Base-by-base conservation (phyloP, 768 basidiomycete genomes). In the Boletus fagicola region DNA sequence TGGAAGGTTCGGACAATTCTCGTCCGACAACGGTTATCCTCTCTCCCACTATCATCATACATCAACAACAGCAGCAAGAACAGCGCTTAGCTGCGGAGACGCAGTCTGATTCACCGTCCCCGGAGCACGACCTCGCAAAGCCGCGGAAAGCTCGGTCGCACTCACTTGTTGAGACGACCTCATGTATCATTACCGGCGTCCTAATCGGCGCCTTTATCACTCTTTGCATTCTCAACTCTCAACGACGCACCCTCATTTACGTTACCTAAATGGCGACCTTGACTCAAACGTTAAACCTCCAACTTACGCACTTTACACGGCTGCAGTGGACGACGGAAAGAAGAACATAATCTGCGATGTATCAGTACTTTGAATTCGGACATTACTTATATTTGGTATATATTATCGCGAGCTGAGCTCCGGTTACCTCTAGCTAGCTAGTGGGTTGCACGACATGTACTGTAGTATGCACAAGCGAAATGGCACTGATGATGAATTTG, bases 191-290 rank as follows among this genome's bases (percentile, higher is more conserved):
- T 54, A 79, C 85, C 22, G 86, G 86, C 38, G 82, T 88, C 63
- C 72, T 88, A 49, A 70, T 84, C 46, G 84, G 84, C 43, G 77
- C 83, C 26, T 80, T 83, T 61, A 74, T 84, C 62, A 78, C 84
- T 20, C 71, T 84, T 31, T 83, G 76, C 61, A 68, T 82, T 58
- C 61, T 82, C 55, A 77, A 77, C 28, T 74, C 74, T 36, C 81
- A 80, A 60, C 73, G 78, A 54, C 74, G 81, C 53, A 77, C 79
- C 30, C 73, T 83, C 61, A 72, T 77, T 35, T 73, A 74, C 24
- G 66, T 75, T 39, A 75, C 74, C 20, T 73, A 55, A 53, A 56
- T 31, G 39, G 20, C n/a, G 16, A 40, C 35, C 43, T 49, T 36
- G 15, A 44, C 44, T 36, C 47, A 38, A 49, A 42, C 43, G 20